Percentiles rank a stretch among this genome's conserved stretches.
Evolutionary conservation across 495 filamentous ascomycete species (phyloP).

Genomic region (Rhypophila decipiens): DNA sequence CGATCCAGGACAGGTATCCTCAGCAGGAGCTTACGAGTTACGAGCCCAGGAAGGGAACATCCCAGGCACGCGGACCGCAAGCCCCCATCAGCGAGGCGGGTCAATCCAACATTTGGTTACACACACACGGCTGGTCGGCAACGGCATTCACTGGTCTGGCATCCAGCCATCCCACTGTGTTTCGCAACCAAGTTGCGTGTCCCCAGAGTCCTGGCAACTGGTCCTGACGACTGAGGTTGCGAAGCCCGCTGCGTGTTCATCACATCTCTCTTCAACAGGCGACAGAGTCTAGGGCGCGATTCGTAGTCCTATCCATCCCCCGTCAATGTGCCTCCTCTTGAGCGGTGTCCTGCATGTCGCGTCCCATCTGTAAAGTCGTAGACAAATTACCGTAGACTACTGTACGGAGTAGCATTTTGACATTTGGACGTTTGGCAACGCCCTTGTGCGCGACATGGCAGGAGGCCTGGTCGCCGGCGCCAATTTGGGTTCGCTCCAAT

Average conservation of each 20-base stretch:
- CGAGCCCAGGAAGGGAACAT: neutral
- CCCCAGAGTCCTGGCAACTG: neutral
- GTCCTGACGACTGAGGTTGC: neutral
- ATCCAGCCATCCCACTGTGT: no score
- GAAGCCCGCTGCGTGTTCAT: neutral
- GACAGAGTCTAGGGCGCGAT: neutral
- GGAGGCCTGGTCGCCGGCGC: no score
- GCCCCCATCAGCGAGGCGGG: neutral
- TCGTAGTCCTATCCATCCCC: neutral
- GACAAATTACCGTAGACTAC: no score
- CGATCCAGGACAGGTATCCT: constrained; percentile 1
- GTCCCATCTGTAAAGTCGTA: neutral
- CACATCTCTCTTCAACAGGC: neutral
- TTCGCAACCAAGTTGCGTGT: neutral
- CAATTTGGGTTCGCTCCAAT: no score
- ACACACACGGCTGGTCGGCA: neutral
- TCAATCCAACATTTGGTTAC: no score
- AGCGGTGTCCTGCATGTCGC: neutral
- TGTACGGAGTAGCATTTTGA: neutral
- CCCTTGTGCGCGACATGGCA: neutral
- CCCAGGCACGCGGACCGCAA: neutral
- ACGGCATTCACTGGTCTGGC: no score
- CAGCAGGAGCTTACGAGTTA: no score
- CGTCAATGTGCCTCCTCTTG: no score
- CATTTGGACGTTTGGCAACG: neutral